These are phyloP conservation scores for Rhododendron ferrugineum DNA, from an alignment of 148 eudicot species.

Conservation along the genomic window DNA sequence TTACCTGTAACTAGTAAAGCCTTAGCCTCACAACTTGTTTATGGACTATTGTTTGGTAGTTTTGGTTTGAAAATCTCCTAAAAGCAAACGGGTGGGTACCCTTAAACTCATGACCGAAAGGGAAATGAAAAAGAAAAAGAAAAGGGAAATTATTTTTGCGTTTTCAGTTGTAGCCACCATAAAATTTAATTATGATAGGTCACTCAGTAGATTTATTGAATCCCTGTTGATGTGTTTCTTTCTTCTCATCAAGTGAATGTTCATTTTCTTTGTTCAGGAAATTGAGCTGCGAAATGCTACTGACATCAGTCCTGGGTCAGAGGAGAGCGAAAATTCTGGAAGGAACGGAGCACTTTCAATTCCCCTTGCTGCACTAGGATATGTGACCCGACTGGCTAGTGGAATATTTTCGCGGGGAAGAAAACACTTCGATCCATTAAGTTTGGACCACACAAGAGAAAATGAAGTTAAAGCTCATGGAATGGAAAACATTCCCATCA, in stretches of 20 bases:
- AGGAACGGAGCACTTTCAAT: conserved; percentile 66
- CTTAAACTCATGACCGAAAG: background rate
- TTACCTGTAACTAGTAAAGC: background rate
- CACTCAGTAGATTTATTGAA: background rate
- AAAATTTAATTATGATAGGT: background rate
- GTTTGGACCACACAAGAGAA: conserved; percentile 31
- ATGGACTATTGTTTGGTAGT: background rate
- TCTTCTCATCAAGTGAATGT: background rate
- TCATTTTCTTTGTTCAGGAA: conserved; percentile 34
- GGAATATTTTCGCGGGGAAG: conserved; percentile 78
- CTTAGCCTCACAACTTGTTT: background rate
- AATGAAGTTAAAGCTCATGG: conserved; percentile 32
- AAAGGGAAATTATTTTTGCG: background rate
- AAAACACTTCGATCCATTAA: conserved; percentile 35
- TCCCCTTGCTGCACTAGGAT: conserved; percentile 73
- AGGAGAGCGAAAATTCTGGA: conserved; percentile 53
- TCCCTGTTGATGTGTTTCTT: background rate
- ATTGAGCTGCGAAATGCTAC: conserved; percentile 25
- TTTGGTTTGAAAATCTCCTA: background rate
- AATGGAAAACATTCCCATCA: conserved; percentile 19
- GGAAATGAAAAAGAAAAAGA: background rate
- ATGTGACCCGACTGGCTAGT: conserved; percentile 69
- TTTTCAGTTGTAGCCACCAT: background rate
- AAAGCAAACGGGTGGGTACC: background rate
- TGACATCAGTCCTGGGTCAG: conserved; percentile 38